phyloP scores from a whole-genome alignment of 805 yeast species.

The Blastobotrys peoriensis region DNA sequence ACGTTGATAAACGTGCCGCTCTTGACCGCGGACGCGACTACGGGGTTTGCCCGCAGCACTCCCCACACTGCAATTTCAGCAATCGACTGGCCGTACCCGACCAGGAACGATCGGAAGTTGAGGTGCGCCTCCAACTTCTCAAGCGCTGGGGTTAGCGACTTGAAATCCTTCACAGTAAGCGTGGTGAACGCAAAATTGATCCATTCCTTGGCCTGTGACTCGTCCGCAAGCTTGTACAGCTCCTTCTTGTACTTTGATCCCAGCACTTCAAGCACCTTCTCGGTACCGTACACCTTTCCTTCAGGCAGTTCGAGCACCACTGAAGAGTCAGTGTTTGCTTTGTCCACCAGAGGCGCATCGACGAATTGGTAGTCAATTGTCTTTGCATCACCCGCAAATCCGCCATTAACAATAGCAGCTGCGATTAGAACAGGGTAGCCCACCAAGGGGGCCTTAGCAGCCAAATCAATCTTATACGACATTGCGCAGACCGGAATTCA shows the following conservation, averaged over 20 bases:
- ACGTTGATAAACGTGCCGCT: conserved; percentile 78
- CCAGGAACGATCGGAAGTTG: conserved; percentile 74
- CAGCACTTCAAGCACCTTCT: conserved; percentile 43
- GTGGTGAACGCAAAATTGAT: conserved; percentile 58
- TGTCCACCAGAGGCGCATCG: conserved; percentile 63
- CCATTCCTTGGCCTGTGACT: conserved; percentile 45
- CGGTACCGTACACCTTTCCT: conserved; percentile 32
- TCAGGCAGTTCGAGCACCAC: conserved; percentile 44
- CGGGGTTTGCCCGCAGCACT: conserved; percentile 83
- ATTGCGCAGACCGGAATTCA: too few species aligned
- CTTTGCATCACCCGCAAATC: conserved; percentile 23
- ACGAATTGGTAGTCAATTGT: conserved; percentile 53
- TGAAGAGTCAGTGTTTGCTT: conserved; percentile 35
- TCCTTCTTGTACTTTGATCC: conserved; percentile 48
- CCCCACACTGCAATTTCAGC: conserved; percentile 95
- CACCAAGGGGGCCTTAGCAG: conserved; percentile 79
- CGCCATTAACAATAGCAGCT: conserved; percentile 60
- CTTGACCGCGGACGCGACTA: conserved; percentile 86
- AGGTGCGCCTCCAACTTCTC: conserved; percentile 77
- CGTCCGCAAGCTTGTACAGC: conserved; percentile 22
- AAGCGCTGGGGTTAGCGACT: conserved; percentile 68
- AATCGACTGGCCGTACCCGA: conserved; percentile 59
- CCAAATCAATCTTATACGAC: conserved; percentile 46
- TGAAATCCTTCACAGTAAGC: conserved; percentile 79
- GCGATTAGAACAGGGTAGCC: conserved; percentile 78